These are phyloP conservation scores for Suillus placidus DNA, from an alignment of 768 basidiomycete species.

Conservation along the genomic window DNA sequence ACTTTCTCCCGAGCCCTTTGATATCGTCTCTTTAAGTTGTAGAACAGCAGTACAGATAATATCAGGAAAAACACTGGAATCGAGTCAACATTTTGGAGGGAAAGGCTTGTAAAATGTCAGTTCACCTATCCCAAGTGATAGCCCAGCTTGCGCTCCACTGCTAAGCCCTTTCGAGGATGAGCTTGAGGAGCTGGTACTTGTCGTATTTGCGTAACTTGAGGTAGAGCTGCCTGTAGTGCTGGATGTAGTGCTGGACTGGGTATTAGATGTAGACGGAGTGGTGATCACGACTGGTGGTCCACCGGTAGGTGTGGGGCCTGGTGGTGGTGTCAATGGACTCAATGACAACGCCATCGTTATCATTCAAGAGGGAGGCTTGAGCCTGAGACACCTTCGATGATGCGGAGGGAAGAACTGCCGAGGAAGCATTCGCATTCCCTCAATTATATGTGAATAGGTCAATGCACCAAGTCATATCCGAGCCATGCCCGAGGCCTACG, in stretches of 20 bases:
- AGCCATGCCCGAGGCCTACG: background rate
- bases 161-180: slow-evolving; percentile 12
- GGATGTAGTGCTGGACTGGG: background rate
- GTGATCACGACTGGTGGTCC: background rate
- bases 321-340: background rate
- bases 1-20: slow-evolving; percentile 9
- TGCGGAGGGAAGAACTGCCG: background rate
- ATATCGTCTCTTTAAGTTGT: slow-evolving; percentile 10
- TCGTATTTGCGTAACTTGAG: background rate
- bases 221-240: slow-evolving; percentile 8
- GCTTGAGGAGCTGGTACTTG: slow-evolving; percentile 8
- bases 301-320: background rate
- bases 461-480: background rate
- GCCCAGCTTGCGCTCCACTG: slow-evolving; percentile 25
- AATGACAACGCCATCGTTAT: background rate
- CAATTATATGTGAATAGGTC: background rate
- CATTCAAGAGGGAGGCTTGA: background rate
- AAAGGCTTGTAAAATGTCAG: background rate
- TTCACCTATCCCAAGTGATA: slow-evolving; percentile 30
- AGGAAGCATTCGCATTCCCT: background rate
- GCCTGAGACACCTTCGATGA: background rate
- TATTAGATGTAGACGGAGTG: background rate
- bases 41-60: slow-evolving; percentile 6
- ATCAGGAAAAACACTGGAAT: slow-evolving; percentile 12
- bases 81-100: background rate